Percentiles rank a stretch among this genome's conserved stretches.
phyloP scores from a whole-genome alignment of 2,329 filamentous ascomycete genomes.

The Endoconidiophora polonica region DNA sequence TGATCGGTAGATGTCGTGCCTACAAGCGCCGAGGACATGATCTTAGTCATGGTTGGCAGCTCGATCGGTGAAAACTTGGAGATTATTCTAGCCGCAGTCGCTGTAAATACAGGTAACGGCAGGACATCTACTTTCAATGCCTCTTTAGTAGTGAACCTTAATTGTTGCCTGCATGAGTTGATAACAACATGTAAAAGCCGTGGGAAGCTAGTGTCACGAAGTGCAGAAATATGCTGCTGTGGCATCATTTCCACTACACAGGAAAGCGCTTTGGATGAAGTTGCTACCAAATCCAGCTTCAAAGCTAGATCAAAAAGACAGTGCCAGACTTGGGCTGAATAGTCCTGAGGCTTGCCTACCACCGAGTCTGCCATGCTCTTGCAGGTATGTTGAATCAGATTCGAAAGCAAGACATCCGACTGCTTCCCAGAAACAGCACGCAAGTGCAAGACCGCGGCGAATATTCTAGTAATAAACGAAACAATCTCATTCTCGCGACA shows the following conservation, averaged over 20 bases:
- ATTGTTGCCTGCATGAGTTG: not conserved
- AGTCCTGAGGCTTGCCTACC: slow-evolving; percentile 3
- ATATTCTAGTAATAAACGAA: slow-evolving; percentile 4
- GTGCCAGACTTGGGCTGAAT: slow-evolving; percentile 10
- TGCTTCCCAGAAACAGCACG: not conserved
- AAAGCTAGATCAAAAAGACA: slow-evolving; percentile 4
- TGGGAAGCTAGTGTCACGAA: not conserved
- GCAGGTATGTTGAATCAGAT: slow-evolving; percentile 5
- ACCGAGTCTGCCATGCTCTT: slow-evolving; percentile 4
- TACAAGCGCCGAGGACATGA: too few relatives aligned
- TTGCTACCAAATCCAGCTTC: slow-evolving; percentile 7
- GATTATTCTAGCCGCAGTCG: not conserved
- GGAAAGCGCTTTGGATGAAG: slow-evolving; percentile 1
- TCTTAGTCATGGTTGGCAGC: too few relatives aligned
- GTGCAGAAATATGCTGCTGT: not conserved
- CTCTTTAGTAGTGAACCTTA: not conserved
- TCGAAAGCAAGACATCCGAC: slow-evolving; percentile 3
- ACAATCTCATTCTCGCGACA: slow-evolving; percentile 10
- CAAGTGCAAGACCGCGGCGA: slow-evolving; percentile 1
- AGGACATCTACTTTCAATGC: not conserved
- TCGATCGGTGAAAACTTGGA: not conserved
- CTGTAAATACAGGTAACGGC: slow-evolving; percentile 9
- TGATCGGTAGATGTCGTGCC: too few relatives aligned
- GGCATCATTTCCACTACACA: slow-evolving; percentile 10
- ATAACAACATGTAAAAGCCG: not conserved